These are phyloP conservation scores for Aschersonia sp. DNA, from an alignment of 2,329 filamentous ascomycete genomes.

Conservation along the genomic window DNA sequence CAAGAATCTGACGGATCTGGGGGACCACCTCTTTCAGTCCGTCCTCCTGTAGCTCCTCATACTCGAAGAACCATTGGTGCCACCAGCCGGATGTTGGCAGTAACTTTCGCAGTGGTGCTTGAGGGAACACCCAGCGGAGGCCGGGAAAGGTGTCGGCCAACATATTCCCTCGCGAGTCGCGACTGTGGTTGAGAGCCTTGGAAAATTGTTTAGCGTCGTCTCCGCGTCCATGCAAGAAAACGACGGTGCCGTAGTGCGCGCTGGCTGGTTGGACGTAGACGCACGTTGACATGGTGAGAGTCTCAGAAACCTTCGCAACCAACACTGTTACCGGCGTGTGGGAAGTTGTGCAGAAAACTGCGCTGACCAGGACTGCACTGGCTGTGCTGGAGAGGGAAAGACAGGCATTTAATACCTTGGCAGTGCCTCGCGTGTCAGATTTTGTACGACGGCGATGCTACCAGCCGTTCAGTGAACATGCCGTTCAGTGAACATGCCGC, in stretches of 20 bases:
- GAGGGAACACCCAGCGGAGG: slow-evolving; percentile 35
- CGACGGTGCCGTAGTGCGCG: slow-evolving; percentile 24
- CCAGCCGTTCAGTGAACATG: too few relatives aligned
- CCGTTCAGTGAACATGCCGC: too few relatives aligned
- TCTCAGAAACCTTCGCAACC: too few relatives aligned
- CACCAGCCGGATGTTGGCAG: slow-evolving; percentile 29
- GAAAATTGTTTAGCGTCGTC: slow-evolving; percentile 21
- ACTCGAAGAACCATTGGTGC: slow-evolving; percentile 29
- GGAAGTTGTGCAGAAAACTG: too few relatives aligned
- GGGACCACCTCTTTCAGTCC: slow-evolving; percentile 24
- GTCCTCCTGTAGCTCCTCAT: slow-evolving; percentile 25
- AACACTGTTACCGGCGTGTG: too few relatives aligned
- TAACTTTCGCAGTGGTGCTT: slow-evolving; percentile 8
- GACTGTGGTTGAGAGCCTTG: slow-evolving; percentile 14
- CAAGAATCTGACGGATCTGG: slow-evolving; percentile 17
- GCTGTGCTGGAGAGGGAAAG: too few relatives aligned
- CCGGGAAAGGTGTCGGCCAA: slow-evolving; percentile 26
- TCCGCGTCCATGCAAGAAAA: slow-evolving; percentile 31
- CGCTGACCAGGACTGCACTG: too few relatives aligned
- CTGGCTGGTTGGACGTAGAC: background rate
- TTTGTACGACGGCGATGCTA: too few relatives aligned
- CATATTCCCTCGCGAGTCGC: slow-evolving; percentile 15
- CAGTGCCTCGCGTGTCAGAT: too few relatives aligned
- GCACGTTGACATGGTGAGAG: too few relatives aligned
- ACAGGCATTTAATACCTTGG: too few relatives aligned